phyloP scores from a whole-genome alignment of 1,284 basidiomycete genomes.

The Phenoliferia sp. region DNA sequence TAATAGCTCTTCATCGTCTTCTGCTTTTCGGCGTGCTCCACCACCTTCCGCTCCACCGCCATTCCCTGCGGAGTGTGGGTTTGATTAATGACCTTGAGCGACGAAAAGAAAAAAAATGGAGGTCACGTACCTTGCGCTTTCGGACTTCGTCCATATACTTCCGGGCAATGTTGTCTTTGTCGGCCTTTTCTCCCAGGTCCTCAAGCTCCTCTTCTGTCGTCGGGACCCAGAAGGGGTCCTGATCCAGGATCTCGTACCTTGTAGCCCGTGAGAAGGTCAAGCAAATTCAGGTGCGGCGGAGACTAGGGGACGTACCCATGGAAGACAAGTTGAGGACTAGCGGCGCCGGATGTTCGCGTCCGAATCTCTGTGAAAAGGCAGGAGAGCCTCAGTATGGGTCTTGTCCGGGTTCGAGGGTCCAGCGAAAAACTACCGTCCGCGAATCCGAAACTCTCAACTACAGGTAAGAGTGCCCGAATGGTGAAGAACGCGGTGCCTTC shows the following conservation, averaged over 20 bases:
- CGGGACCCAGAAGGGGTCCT: constrained; percentile 98
- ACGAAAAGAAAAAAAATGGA: neutral
- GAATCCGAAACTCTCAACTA: constrained; percentile 96
- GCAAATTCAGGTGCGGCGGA: neutral
- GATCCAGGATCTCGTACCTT: constrained; percentile 79
- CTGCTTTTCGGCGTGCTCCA: constrained; percentile 93
- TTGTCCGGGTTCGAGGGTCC: too few relatives aligned
- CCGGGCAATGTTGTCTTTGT: constrained; percentile 89
- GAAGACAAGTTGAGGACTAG: constrained; percentile 94
- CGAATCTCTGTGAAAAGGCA: constrained; percentile 70
- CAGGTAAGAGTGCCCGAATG: constrained; percentile 83
- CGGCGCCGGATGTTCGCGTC: constrained; percentile 91
- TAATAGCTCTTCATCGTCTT: constrained; percentile 67
- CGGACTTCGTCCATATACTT: constrained; percentile 88
- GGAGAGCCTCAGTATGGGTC: neutral
- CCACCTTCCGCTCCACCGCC: constrained; percentile 87
- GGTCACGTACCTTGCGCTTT: constrained; percentile 58
- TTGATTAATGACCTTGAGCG: neutral
- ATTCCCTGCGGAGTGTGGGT: constrained; percentile 54
- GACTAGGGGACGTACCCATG: constrained; percentile 48
- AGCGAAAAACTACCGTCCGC: constrained; percentile 66
- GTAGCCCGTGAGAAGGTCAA: neutral
- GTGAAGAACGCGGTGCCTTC: constrained; percentile 95
- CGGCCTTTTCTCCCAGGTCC: constrained; percentile 93
- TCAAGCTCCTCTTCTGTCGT: constrained; percentile 97